These are phyloP conservation scores for Lyophyllum decastes DNA, from an alignment of 768 basidiomycete genomes.

Conservation along the genomic window DNA sequence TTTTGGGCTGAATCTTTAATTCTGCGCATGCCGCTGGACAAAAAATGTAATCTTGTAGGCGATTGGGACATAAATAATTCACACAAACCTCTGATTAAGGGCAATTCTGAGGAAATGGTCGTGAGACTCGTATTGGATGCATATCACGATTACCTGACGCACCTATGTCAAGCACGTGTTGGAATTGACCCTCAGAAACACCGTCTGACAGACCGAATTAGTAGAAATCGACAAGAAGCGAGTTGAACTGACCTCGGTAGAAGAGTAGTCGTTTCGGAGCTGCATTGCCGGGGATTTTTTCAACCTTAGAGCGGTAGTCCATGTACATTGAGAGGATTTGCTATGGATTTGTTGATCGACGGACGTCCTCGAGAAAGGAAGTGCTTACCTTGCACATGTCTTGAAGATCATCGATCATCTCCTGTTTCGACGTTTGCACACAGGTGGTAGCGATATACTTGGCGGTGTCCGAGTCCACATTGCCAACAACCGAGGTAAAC, in stretches of 20 bases:
- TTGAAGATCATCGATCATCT: conserved; percentile 70
- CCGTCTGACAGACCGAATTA: conserved; percentile 40
- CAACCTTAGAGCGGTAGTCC: conserved; percentile 47
- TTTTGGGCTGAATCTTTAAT: conserved; percentile 58
- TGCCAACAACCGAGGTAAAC: conserved; percentile 75
- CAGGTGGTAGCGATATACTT: conserved; percentile 60
- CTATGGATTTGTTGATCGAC: conserved; percentile 28
- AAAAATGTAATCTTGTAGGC: not conserved
- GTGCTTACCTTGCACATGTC: conserved; percentile 57
- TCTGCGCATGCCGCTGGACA: conserved; percentile 60
- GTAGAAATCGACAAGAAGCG: conserved; percentile 15
- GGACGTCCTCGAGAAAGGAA: not conserved
- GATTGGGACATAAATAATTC: not conserved
- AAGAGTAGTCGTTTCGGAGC: conserved; percentile 63
- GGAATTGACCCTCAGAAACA: conserved; percentile 52
- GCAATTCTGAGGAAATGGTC: conserved; percentile 46
- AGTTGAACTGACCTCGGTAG: conserved; percentile 55
- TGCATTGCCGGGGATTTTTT: conserved; percentile 37
- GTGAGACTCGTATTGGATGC: not conserved
- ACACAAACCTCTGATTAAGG: conserved; percentile 53
- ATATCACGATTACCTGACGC: conserved; percentile 10
- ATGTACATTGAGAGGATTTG: conserved; percentile 55
- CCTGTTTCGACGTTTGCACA: conserved; percentile 61
- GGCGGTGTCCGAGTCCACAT: conserved; percentile 67
- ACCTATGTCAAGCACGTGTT: conserved; percentile 58